Base-by-base conservation (phyloP, 495 filamentous ascomycete species). In the Arthonia radiata region DNA sequence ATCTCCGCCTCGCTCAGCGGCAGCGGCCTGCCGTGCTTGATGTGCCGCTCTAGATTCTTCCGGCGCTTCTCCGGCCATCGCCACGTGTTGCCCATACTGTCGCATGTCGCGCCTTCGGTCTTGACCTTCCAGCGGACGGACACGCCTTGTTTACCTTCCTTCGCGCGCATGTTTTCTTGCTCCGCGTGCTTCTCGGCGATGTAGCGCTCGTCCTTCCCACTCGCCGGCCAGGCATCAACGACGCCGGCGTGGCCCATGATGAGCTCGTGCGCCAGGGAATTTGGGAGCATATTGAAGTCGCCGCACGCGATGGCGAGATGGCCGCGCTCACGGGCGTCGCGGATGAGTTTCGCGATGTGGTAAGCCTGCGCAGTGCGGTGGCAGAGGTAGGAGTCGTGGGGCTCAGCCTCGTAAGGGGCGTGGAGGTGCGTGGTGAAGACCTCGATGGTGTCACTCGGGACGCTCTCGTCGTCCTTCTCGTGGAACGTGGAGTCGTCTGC, bases 341-440 rank as follows among this genome's bases (percentile, higher is more conserved):
- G 70, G 47, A 92, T 72, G 5, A 93, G 52, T 49, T 90, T 91
- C 17, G 81, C 61, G 25, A 94, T 80, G 49, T 94, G 77, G 86
- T 86, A 97, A n/a, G 86, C 73, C 47, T 97, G 86, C 0, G 86
- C 78, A 3, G 71, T 76, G 14, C 81, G 73, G 38, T 94, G 89
- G 44, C 74, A 80, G 13, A 79, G 40, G 43, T 94, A 93, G 14
- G 74, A 80, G 41, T 92, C 80, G 33, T 79, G 47, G 13, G 63
- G 67, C 40, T 78, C 65, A 23, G 56, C 51, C 41, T 86, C 75
- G 43, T 97, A 94, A 2, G 80, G 79, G 6, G 86, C 74, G 43
- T 94, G 86, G 3, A 92, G 59, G 52, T 72, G 40, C 1, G 21
- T 13, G 23, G 14, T n/a, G 2, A 22, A 42, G 7, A 41, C 23